Base-by-base conservation (phyloP, 208 protist species). In the Trypanosoma lewisi region DNA sequence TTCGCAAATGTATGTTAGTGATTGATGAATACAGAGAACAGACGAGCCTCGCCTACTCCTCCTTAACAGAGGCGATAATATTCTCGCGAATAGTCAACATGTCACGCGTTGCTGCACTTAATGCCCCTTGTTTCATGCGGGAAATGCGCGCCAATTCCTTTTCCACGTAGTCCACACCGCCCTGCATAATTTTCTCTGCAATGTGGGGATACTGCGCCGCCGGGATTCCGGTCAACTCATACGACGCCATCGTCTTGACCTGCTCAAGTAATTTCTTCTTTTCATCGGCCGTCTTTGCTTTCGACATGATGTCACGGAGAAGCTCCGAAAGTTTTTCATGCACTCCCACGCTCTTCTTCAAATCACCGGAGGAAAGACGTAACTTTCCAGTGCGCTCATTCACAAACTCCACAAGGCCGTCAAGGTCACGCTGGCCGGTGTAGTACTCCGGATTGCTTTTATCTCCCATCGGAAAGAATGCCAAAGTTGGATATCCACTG, bases 371-470 rank as follows among this genome's bases (percentile, higher is more conserved):
- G 42, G 58, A 23, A 5, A 81, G 66, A 9, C 87, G 83, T 9
- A 73, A 31, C 41, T 70, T 83, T n/a, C 63, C 57, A 25, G 74
- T 60, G 39, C 75, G 33, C 50, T 80, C 42, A 59, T 95, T 93
- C 27, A 95, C 60, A 56, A 85, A 96, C 5, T 33, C 53, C 1
- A 92, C 19, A 14, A 97, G 36, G 16, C 71, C 79, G 19, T 85
- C 78, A 16, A 85, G 25, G 1, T 60, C 49, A 17, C 87, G 79
- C 16, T 52, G 64, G 31, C 75, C 60, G n/a, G 62, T 70, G 65
- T 89, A 90, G 44, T 78, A 62, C 12, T 75, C 57, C 17, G 78
- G 77, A n/a, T 69, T 25, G 9, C 33, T 57, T 14, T 78, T 85
- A 0, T 47, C 45, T 51, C 70, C 70, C 48, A 84, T 88, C 21